A percentile compares a stretch with the other conserved stretches of the same genome.
Evolutionary conservation across 73 alveolate species (phyloP).

Genomic region (Paramecium primaurelia): DNA sequence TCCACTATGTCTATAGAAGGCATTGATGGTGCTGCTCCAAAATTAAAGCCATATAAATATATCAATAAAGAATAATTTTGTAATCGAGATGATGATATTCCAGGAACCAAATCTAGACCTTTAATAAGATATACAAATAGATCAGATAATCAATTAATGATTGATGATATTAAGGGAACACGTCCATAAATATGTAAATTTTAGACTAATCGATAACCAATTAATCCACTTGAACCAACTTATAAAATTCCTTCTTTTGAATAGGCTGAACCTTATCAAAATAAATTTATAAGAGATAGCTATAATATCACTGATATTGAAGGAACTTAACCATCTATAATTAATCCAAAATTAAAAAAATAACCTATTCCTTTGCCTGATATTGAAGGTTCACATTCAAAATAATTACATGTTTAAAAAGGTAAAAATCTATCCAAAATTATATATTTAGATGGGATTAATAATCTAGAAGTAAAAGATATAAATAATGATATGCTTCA

Average conservation of each 20-base stretch:
- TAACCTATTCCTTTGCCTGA: constrained; percentile 40
- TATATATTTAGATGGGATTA: not conserved
- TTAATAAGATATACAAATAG: constrained; percentile 64
- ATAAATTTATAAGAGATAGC: constrained; percentile 93
- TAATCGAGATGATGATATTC: constrained; percentile 62
- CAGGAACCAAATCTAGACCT: constrained; percentile 54
- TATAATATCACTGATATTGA: constrained; percentile 86
- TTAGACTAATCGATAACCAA: constrained; percentile 67
- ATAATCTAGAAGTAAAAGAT: not conserved
- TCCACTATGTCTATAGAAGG: constrained; percentile 44
- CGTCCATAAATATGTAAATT: constrained; percentile 73
- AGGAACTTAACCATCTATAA: constrained; percentile 85
- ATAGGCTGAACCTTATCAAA: constrained; percentile 81
- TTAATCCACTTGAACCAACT: constrained; percentile 90
- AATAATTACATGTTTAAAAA: not conserved
- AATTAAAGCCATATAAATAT: constrained; percentile 63
- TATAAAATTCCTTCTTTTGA: constrained; percentile 86
- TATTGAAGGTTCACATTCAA: not conserved
- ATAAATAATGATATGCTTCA: constrained; percentile 22
- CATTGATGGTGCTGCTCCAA: constrained; percentile 65
- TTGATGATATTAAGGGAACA: constrained; percentile 71
- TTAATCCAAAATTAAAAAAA: constrained; percentile 77
- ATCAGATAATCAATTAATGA: constrained; percentile 64
- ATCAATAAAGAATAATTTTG: constrained; percentile 54
- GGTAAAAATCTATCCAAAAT: not conserved